phyloP scores from a whole-genome alignment of 352 stramenopile species.

The Globisporangium radiosum region DNA sequence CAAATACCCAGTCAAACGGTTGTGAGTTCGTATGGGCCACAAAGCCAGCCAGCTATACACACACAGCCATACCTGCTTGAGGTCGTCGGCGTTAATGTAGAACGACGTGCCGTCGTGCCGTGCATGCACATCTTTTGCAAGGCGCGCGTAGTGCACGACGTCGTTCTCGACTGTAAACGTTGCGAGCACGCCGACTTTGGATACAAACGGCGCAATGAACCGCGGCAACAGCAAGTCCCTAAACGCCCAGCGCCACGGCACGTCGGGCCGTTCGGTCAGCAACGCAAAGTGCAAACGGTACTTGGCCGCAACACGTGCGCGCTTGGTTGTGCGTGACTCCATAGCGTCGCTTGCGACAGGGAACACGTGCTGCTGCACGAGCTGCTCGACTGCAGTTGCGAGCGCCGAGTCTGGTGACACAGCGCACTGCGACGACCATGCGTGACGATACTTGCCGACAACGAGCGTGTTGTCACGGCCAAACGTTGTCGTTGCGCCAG shows the following conservation, averaged over 20 bases:
- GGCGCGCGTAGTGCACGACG: conserved; percentile 53
- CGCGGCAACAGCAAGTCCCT: conserved; percentile 21
- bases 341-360: conserved; percentile 2
- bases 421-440: conserved; percentile 39
- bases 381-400: conserved; percentile 24
- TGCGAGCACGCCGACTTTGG: conserved; percentile 47
- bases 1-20: background rate
- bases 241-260: conserved; percentile 42
- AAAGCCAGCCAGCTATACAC: too few species aligned
- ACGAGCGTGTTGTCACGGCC: conserved; percentile 16
- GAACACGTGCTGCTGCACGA: conserved; percentile 40
- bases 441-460: conserved; percentile 60
- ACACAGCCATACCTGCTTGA: conserved; percentile 47
- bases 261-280: conserved; percentile 44
- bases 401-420: conserved; percentile 19
- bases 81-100: conserved; percentile 49
- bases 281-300: conserved; percentile 70
- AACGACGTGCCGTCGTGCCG: conserved; percentile 23
- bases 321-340: conserved; percentile 11
- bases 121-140: conserved; percentile 47
- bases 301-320: conserved; percentile 37
- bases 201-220: conserved; percentile 38
- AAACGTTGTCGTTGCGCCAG: background rate
- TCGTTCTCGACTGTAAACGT: conserved; percentile 68
- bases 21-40: too few species aligned